A percentile compares a stretch with the other conserved stretches of the same genome.
These are phyloP conservation scores for Ophiostoma sp. DNA, from an alignment of 2,329 filamentous ascomycete genomes.

Conservation along the genomic window DNA sequence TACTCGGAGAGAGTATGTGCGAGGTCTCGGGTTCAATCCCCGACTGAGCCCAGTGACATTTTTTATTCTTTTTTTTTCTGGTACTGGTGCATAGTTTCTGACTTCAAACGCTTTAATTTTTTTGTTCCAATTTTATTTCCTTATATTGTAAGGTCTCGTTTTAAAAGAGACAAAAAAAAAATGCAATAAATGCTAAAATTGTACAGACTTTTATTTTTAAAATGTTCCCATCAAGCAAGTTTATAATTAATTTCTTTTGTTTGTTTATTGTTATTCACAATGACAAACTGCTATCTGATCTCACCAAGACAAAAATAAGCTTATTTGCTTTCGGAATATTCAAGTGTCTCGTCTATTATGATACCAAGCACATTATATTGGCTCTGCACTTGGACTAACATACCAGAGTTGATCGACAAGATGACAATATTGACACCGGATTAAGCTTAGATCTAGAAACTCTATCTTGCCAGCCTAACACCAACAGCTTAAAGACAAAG, in stretches of 20 bases:
- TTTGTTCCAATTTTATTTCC: neutral
- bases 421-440: neutral
- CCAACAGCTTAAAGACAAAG: no score
- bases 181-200: no score
- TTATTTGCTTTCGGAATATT: neutral
- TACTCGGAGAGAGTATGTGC: constrained; percentile 14
- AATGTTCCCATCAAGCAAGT: no score
- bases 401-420: neutral
- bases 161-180: no score
- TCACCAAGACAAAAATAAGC: neutral
- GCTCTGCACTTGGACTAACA: neutral
- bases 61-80: neutral
- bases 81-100: neutral
- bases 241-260: no score
- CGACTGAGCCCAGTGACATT: constrained; percentile 12
- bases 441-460: neutral
- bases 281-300: no score
- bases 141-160: no score
- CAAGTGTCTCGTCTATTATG: neutral
- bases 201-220: no score
- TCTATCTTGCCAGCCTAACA: neutral
- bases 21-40: constrained; percentile 19
- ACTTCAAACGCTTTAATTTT: neutral
- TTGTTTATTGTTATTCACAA: neutral
- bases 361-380: neutral